Evolutionary conservation across 2,329 filamentous ascomycete genomes (phyloP).

Genomic region (Juglanconis sp.): DNA sequence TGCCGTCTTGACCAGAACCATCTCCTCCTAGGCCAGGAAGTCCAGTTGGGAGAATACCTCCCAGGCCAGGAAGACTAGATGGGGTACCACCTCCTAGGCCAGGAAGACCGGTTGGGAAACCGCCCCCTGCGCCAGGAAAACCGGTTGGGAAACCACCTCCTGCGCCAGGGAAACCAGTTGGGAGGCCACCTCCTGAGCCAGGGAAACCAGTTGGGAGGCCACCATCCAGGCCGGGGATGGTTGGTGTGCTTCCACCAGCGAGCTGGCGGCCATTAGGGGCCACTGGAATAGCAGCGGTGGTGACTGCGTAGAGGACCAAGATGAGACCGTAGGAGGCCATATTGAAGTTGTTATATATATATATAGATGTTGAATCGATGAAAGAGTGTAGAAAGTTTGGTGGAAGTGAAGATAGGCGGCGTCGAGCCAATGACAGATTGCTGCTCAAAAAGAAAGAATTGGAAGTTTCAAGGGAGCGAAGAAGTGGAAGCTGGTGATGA

Average conservation of each 20-base stretch:
- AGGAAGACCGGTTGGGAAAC: background rate
- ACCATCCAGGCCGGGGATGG: no score
- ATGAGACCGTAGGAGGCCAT: background rate
- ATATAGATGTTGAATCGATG: no score
- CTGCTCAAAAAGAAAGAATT: no score
- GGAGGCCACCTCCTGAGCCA: background rate
- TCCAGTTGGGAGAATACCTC: background rate
- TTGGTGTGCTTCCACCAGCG: background rate
- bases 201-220: background rate
- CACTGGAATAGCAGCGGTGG: background rate
- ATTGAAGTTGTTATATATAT: no score
- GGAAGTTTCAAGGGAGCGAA: no score
- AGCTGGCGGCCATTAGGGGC: background rate
- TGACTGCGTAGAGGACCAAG: slow-evolving; percentile 4
- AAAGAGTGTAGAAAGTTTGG: no score
- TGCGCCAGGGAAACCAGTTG: background rate
- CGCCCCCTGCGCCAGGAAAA: background rate
- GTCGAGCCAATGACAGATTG: no score
- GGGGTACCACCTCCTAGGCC: background rate
- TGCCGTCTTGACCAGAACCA: no score
- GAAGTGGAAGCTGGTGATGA: no score
- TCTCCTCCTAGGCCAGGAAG: background rate
- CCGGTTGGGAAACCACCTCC: background rate
- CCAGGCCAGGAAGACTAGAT: background rate
- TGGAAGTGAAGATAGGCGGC: no score